These are phyloP conservation scores for Pseudodiploospora longispora DNA, from an alignment of 2,329 filamentous ascomycete genomes.

Conservation along the genomic window DNA sequence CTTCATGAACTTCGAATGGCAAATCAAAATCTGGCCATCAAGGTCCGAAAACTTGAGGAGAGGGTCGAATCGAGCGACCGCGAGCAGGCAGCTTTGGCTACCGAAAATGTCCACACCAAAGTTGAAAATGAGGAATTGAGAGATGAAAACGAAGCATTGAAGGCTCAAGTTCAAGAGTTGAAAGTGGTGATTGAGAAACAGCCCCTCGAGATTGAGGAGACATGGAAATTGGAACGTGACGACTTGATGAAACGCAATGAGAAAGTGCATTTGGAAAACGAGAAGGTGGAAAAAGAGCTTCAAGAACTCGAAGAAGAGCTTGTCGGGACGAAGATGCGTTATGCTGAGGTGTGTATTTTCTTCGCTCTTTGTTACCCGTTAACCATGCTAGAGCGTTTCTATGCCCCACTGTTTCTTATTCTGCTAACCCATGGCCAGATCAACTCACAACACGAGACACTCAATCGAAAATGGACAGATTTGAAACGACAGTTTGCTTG, in stretches of 20 bases:
- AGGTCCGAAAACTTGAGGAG: constrained; percentile 80
- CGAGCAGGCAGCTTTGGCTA: constrained; percentile 86
- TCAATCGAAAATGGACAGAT: constrained; percentile 71
- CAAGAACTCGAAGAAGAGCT: constrained; percentile 86
- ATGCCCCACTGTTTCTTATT: not conserved
- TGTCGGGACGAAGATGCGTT: constrained; percentile 88
- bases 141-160: constrained; percentile 83
- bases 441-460: constrained; percentile 61
- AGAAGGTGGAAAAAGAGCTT: constrained; percentile 79
- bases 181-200: constrained; percentile 83
- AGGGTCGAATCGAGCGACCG: constrained; percentile 79
- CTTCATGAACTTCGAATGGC: constrained; percentile 62
- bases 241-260: constrained; percentile 85
- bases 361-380: not conserved
- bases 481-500: constrained; percentile 52
- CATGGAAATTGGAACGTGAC: constrained; percentile 78
- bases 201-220: constrained; percentile 76
- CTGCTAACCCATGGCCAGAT: constrained; percentile 41
- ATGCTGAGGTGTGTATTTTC: constrained; percentile 72
- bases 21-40: constrained; percentile 60
- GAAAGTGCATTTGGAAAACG: constrained; percentile 90
- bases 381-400: not conserved
- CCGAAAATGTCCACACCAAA: constrained; percentile 84
- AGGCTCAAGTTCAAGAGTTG: constrained; percentile 76
- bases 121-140: constrained; percentile 85